Evolutionary conservation across 495 filamentous ascomycete genomes (phyloP).

Genomic region (Tuber indicum): DNA sequence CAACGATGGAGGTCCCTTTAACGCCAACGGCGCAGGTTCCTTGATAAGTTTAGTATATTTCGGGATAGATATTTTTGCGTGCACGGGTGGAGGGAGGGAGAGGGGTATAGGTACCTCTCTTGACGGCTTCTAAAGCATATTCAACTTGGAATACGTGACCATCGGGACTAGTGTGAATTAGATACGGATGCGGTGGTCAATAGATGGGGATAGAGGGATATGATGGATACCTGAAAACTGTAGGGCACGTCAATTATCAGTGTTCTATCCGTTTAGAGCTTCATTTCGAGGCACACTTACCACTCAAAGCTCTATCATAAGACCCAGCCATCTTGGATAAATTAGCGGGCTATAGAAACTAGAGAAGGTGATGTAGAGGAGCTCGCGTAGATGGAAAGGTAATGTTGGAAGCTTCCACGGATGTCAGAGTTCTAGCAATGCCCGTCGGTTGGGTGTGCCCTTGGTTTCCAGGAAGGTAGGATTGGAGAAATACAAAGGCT

Average conservation of each 20-base stretch:
- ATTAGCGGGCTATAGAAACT: constrained; percentile 5
- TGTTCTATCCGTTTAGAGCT: constrained; percentile 18
- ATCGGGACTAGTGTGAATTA: constrained; percentile 67
- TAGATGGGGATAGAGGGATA: constrained; percentile 41
- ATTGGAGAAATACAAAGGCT: not conserved
- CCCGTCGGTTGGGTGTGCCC: constrained; percentile 1
- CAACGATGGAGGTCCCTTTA: constrained; percentile 89
- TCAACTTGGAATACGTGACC: constrained; percentile 99
- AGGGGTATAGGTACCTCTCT: constrained; percentile 62
- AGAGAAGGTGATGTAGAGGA: constrained; percentile 16
- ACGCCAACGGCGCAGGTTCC: constrained; percentile 97
- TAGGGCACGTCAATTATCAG: constrained; percentile 44
- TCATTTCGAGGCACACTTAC: constrained; percentile 51
- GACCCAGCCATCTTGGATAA: constrained; percentile 63
- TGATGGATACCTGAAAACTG: constrained; percentile 61
- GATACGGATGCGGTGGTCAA: constrained; percentile 14
- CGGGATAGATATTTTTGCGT: not conserved
- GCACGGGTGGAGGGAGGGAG: not conserved
- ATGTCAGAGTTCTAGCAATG: not conserved
- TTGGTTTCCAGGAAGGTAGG: not conserved
- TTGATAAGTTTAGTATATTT: constrained; percentile 42
- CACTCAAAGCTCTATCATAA: constrained; percentile 91
- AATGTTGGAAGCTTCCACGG: constrained; percentile 4
- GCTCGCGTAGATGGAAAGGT: constrained; percentile 14
- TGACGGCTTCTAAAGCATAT: constrained; percentile 97